Evolutionary conservation across 2,329 filamentous ascomycete species (phyloP), one percentile per base, ranked within the genome.

Genomic region (Ambrosiella cleistominuta): DNA sequence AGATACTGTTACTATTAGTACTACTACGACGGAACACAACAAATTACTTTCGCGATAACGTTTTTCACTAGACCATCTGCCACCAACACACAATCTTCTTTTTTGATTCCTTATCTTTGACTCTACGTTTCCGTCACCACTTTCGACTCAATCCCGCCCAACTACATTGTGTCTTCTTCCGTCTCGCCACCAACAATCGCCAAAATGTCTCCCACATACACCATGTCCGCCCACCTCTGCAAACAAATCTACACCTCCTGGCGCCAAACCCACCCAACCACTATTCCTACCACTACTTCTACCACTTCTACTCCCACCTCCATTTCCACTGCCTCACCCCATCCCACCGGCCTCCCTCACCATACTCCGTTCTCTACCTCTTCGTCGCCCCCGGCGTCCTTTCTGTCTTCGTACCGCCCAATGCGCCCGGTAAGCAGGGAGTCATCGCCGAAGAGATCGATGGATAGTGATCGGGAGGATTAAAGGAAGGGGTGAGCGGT

Each of bases 181-280:
- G n/a, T 42, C 40, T 42, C 40, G 6, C 40, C n/a, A 11, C 37
- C n/a, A 44, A 50, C 19, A 57, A 38, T 38, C 49, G 51, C 12
- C 56, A 62, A 70, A 45, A 81, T 81, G 78, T 73, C 76, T 58
- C 77, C 76, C 55, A 79, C 78, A 42, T 78, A 80, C 70, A 80
- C 78, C 62, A 79, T 81, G 73, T 79, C 77, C 13, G 76, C 77
- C 64, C 78, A 81, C 64, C 69, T 81, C 67, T 78, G 76, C 75
- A 79, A 77, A 68, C 72, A 80, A 64, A 76, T 81, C 69, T 77
- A 74, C 70, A 71, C 75, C 56, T 80, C 78, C n/a, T 80, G 77
- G 75, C 72, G 72, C 62, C 74, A 78, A 65, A 62, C 66, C 69
- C 58, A 50, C 36, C 51, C 58, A n/a, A 62, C 61, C 59, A 62